Percentiles rank a stretch among this genome's conserved stretches.
These are phyloP conservation scores for Cruciata laevipes DNA, from an alignment of 257 asterid species.

Conservation along the genomic window DNA sequence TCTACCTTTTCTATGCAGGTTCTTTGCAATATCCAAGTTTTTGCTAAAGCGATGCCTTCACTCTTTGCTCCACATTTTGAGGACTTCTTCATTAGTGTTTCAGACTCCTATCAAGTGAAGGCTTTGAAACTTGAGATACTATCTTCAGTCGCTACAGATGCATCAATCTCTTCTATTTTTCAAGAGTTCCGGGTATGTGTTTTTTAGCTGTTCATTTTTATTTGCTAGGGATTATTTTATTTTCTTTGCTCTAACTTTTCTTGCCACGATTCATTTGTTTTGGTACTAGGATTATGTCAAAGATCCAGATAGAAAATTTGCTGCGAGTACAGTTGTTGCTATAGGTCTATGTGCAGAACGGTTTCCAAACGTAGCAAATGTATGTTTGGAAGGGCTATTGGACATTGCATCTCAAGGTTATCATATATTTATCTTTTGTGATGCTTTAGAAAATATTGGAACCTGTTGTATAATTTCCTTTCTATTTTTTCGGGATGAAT, in stretches of 20 bases:
- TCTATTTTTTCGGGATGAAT: conserved; percentile 9
- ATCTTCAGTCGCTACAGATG: conserved; percentile 63
- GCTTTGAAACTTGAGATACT: conserved; percentile 89
- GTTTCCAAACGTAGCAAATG: conserved; percentile 58
- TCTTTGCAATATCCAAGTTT: conserved; percentile 90
- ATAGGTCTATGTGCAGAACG: conserved; percentile 80
- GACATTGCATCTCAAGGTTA: conserved; percentile 65
- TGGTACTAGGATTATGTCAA: conserved; percentile 75
- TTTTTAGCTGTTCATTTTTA: not conserved
- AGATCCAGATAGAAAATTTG: conserved; percentile 89
- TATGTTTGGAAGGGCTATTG: conserved; percentile 81
- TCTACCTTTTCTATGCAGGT: conserved; percentile 48
- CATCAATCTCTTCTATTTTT: conserved; percentile 70
- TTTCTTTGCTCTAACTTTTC: not conserved
- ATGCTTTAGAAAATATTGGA: conserved; percentile 16
- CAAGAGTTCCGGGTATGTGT: conserved; percentile 85
- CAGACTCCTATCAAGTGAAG: conserved; percentile 75
- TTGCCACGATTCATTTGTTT: conserved; percentile 25
- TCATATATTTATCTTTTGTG: conserved; percentile 16
- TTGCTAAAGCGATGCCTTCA: conserved; percentile 80
- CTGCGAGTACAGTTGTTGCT: conserved; percentile 92
- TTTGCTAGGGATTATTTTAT: not conserved
- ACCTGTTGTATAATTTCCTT: not conserved
- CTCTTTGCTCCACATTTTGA: conserved; percentile 69
- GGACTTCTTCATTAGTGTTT: conserved; percentile 75